Base-by-base conservation (phyloP, 169 alveolate genomes). In the Besnoitia besnoiti region DNA sequence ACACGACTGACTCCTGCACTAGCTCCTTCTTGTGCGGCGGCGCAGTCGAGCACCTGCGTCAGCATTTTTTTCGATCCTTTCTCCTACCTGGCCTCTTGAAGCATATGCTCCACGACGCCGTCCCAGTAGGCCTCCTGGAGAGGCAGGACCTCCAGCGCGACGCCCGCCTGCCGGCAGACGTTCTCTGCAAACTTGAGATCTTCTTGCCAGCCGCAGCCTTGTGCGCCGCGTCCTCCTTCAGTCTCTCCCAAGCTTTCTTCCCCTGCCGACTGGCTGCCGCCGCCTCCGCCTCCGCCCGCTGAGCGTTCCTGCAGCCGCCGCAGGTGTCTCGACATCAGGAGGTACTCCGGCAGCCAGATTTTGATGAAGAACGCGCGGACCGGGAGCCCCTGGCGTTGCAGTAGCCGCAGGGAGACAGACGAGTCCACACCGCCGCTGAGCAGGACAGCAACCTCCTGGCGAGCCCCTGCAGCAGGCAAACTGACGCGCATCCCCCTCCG, bases 381-480 rank as follows among this genome's bases (percentile, higher is more conserved):
- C 0, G 85, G 59, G 95, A 75, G 90, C 55, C 96, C 97, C 82
- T 94, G 94, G 80, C 90, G 90, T 77, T 94, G 95, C 92, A 96
- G 82, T 33, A 94, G 79, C 92, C 96, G 91, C 85, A 95, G 75
- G 16, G 96, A 95, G 35, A 96, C 95, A 16, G 97, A 94, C 27
- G 97, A 96, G 79, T 96, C 97, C 27, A 96, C 97, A 35, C 97
- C 97, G 10, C 97, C 97, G 87, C 96, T 94, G 21, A 96, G 50
- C 61, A 96, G 90, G 40, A 92, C 95, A 35, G 96, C 96, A 2
- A 95, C 96, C 91, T 94, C 94, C 33, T 42, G 61, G 35, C 77
- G 85, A 19, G 82, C 77, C 4, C 90, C 85, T 4, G 39, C 73
- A 0, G 67, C 90, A 51, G 49, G n/a, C n/a, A n/a, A n/a, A n/a